Evolutionary conservation across 257 asterid species (phyloP), one percentile per base, ranked within the genome.

Genomic region (Knoxia roxburghii): DNA sequence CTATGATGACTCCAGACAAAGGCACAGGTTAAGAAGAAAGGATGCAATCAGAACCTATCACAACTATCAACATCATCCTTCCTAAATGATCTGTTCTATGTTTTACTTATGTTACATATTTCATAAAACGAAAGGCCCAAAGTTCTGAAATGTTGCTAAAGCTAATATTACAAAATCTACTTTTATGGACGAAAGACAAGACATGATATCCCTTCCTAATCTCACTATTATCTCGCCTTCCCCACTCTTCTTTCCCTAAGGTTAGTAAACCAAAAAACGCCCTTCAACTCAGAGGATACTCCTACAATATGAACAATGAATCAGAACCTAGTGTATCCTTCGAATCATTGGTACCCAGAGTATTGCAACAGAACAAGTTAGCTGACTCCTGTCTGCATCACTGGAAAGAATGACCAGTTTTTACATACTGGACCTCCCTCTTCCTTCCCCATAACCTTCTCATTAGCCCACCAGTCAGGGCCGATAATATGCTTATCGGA

Each of bases 401-500:
- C 72, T 10, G 84, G 87, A 64, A 78, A 80, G 70, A 81, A 79
- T 30, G 77, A 70, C 87, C 87, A 82, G 67, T 75, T 75, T 62
- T 79, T 59, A 60, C 50, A n/a, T 7, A 73, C 65, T n/a, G n/a
- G n/a, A n/a, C n/a, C n/a, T 9, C 24, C 74, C 17, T 45, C 65
- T 13, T 78, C 83, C 65, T 67, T 69, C 26, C 75, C 74, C 33
- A 69, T 57, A 49, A 75, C 81, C 68, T 78, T 70, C 77, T 81
- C 83, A 37, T 81, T 78, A 5, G 79, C 81, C 97, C 95, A 91
- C 97, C 97, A 90, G 50, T 83, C 91, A 0, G 96, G 72, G 24
- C 80, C 78, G 18, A 80, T 71, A 56, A 68, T 69, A 18, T 84
- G 76, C 66, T 82, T 82, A 18, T 77, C 86, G 11, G 77, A 46